These are phyloP conservation scores for Cutaneotrichosporon sp. DNA, from an alignment of 1,284 basidiomycete genomes.

Conservation along the genomic window DNA sequence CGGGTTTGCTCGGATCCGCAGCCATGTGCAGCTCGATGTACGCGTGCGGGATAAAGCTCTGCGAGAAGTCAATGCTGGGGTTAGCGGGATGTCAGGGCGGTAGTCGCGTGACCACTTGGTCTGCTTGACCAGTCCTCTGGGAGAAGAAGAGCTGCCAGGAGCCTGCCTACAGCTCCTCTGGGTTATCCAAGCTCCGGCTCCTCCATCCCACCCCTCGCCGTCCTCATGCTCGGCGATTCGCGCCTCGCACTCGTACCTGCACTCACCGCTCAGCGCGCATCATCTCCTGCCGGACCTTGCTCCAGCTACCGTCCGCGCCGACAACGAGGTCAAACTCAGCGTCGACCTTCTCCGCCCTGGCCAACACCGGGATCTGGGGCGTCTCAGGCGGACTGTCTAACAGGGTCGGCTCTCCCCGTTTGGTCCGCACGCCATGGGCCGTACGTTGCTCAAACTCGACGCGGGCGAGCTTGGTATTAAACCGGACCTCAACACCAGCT, in stretches of 20 bases:
- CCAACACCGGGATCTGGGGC: slow-evolving; percentile 13
- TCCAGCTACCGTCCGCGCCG: slow-evolving; percentile 87
- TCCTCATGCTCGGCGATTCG: not conserved
- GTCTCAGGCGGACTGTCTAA: slow-evolving; percentile 18
- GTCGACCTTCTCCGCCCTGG: slow-evolving; percentile 25
- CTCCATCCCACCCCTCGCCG: not conserved
- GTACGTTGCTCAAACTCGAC: slow-evolving; percentile 63
- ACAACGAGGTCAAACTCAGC: slow-evolving; percentile 76
- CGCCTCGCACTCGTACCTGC: slow-evolving; percentile 7
- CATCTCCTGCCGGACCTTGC: slow-evolving; percentile 77
- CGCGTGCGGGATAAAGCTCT: slow-evolving; percentile 91
- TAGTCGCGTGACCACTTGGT: too few relatives aligned
- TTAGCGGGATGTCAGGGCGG: slow-evolving; percentile 8
- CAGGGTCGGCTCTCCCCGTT: slow-evolving; percentile 16
- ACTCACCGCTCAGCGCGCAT: slow-evolving; percentile 82
- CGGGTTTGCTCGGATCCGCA: slow-evolving; percentile 61
- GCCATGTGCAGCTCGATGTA: slow-evolving; percentile 97
- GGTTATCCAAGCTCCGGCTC: not conserved
- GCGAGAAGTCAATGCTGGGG: slow-evolving; percentile 83
- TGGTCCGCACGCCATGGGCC: slow-evolving; percentile 35
- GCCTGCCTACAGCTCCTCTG: not conserved
- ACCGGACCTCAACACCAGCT: slow-evolving; percentile 65
- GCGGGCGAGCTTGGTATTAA: slow-evolving; percentile 77
- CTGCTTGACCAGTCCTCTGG: too few relatives aligned
- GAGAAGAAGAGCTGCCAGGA: too few relatives aligned